Evolutionary conservation across 768 basidiomycete genomes (phyloP).

Genomic region (Xerocomus brunneocitrinus): DNA sequence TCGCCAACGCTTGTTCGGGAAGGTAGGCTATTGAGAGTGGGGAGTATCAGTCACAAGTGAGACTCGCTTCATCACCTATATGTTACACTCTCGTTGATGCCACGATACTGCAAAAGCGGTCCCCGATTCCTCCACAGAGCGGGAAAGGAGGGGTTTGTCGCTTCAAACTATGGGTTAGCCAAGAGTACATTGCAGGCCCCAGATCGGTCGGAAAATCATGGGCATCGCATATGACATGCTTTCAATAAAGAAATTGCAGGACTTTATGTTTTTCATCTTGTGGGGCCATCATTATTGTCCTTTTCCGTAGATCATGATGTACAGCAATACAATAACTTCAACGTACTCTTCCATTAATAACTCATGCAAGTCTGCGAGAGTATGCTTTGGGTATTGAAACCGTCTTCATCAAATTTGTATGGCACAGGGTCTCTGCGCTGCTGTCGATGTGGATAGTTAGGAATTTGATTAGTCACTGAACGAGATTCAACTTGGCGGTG

Average conservation of each 20-base stretch:
- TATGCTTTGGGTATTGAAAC: no score
- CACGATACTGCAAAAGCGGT: background rate
- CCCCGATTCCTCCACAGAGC: background rate
- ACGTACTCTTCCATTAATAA: no score
- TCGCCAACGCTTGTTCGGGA: slow-evolving; percentile 10
- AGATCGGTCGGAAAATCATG: background rate
- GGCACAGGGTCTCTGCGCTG: no score
- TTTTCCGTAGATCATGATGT: background rate
- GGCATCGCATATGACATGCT: background rate
- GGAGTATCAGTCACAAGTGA: background rate
- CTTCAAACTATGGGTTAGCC: background rate
- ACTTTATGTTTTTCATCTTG: background rate
- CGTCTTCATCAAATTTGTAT: background rate
- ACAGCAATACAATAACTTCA: background rate
- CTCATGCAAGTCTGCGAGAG: no score
- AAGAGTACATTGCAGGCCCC: background rate
- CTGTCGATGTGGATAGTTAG: no score
- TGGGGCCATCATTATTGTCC: background rate
- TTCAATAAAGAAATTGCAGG: background rate
- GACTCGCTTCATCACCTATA: background rate
- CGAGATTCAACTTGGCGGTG: background rate
- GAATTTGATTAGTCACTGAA: no score
- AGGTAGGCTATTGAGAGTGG: background rate
- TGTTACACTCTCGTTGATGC: slow-evolving; percentile 1
- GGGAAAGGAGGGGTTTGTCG: background rate